Percentiles rank a stretch among this genome's conserved stretches.
Evolutionary conservation across 2,329 filamentous ascomycete species (phyloP).

Genomic region (Aspergillus neotritici): DNA sequence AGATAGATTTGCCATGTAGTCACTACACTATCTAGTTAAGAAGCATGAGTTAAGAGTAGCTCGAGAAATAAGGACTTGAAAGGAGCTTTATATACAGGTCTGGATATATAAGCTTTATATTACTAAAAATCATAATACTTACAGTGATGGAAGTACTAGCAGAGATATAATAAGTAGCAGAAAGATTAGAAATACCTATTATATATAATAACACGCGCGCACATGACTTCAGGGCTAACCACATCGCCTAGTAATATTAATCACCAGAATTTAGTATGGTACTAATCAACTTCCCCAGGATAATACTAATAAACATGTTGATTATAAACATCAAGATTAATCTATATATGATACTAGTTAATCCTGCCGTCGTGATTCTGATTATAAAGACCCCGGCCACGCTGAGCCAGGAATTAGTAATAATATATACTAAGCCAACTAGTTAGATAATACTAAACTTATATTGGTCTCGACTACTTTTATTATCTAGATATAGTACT

Average conservation of each 20-base stretch:
- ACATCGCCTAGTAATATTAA: conserved; percentile 49
- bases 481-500: too few species aligned
- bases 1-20: too few species aligned
- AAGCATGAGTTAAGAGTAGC: too few species aligned
- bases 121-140: conserved; percentile 45
- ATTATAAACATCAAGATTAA: conserved; percentile 44
- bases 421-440: conserved; percentile 47
- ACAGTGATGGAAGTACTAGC: conserved; percentile 50
- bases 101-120: too few species aligned
- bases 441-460: too few species aligned
- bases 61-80: too few species aligned
- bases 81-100: too few species aligned
- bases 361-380: conserved; percentile 48
- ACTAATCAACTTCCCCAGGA: conserved; percentile 45
- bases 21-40: too few species aligned
- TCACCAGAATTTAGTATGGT: conserved; percentile 49
- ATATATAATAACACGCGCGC: conserved; percentile 44
- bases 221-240: conserved; percentile 43
- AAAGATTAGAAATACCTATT: conserved; percentile 50
- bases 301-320: conserved; percentile 43
- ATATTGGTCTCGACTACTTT: too few species aligned
- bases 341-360: conserved; percentile 47
- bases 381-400: conserved; percentile 47
- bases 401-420: conserved; percentile 50
- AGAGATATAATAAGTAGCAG: conserved; percentile 50